Base-by-base conservation (phyloP, 2,329 filamentous ascomycete species). In the Cladosporium sp. region DNA sequence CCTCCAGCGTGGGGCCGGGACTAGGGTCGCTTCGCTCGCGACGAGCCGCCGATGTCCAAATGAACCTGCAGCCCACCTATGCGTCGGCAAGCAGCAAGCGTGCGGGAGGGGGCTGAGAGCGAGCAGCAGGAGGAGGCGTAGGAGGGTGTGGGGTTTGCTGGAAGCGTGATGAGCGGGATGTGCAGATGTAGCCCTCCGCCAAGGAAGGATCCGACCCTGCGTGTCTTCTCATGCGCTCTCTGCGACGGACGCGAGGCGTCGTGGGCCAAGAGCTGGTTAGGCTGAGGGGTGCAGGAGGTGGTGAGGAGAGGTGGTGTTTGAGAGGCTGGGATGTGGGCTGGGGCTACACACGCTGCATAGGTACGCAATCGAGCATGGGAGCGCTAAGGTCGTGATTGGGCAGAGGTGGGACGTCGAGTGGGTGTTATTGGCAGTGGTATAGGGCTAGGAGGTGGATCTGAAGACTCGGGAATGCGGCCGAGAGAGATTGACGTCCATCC, bases 251-350 rank as follows among this genome's bases (percentile, higher is more conserved):
- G 52, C 52, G 28, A 29, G 52, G 28, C 26, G 52, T 55, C 52
- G 52, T 55, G 52, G 52, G 52, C 52, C 52, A 55, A 55, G 52
- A 55, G 12, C 50, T n/a, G 31, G 29, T n/a, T 31, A 33, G 52
- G 28, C 26, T 46, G 40, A 46, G 40, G 40, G 40, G 40, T 29
- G 52, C 28, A 55, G 26, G 52, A 33, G 52, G 52, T 55, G 52
- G 52, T 55, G 52, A 31, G 28, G 52, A 55, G 52, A 55, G 28
- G 52, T 29, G 52, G n/a, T 55, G 28, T 2, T n/a, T 55, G 52
- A 55, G 52, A 55, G 52, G 52, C 52, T 55, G 52, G 52, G 28
- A 31, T 33, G 29, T 31, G 52, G 52, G 28, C 40, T 21, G 40
- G 40, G n/a, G 40, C 40, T 46, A 46, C 40, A n/a, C 40, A 46